phyloP scores from a whole-genome alignment of 768 basidiomycete species.

The Serendipita sp. region DNA sequence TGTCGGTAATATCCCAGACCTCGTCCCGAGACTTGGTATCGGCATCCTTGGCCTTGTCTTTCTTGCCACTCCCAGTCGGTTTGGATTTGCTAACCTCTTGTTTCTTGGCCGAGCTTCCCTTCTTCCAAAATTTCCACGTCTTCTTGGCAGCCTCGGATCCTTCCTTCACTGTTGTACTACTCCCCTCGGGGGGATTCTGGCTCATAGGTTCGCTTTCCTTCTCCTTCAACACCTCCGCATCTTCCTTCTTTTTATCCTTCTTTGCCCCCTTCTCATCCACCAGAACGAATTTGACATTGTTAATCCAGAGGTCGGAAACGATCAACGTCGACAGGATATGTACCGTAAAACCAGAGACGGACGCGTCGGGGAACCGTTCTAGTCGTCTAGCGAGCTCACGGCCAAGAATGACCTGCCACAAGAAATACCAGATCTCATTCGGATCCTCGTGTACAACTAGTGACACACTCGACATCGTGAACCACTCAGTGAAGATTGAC shows the following conservation, averaged over 20 bases:
- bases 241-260: not conserved
- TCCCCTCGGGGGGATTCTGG: not conserved
- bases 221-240: not conserved
- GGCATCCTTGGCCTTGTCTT: not conserved
- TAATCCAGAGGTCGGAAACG: not conserved
- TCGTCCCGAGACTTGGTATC: not conserved
- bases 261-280: not conserved
- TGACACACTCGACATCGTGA: not conserved
- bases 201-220: not conserved
- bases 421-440: too few relatives aligned
- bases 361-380: not conserved
- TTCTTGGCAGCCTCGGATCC: not conserved
- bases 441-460: not conserved
- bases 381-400: not conserved
- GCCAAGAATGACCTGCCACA: not conserved
- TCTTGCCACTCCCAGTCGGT: not conserved
- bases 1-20: not conserved
- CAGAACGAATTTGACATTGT: not conserved
- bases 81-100: not conserved
- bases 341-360: not conserved
- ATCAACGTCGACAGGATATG: not conserved
- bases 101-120: not conserved
- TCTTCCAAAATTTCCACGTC: not conserved
- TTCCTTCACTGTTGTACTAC: not conserved
- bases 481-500: not conserved